Conservation (phyloP, 2,329 filamentous ascomycete species). For the Trichophyton rubrum region DNA sequence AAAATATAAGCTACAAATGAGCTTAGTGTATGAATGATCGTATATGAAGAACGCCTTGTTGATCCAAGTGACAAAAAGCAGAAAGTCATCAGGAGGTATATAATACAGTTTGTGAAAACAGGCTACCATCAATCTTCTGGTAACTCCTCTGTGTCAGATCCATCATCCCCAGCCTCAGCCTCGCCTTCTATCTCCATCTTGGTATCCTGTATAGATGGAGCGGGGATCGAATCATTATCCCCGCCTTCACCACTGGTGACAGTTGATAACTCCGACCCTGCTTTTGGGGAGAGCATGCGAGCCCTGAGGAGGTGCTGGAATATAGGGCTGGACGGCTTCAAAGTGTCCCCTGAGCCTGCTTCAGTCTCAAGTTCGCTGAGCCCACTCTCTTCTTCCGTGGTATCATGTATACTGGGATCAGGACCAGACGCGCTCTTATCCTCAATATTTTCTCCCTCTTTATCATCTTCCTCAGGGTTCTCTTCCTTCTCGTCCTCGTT, state of each 20-base stretch:
- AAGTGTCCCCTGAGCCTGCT: conserved; percentile 11
- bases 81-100: background rate
- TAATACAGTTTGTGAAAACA: background rate
- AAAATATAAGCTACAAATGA: background rate
- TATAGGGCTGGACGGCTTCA: conserved; percentile 1
- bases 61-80: background rate
- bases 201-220: conserved; percentile 8
- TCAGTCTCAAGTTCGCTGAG: conserved; percentile 51
- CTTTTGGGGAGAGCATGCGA: conserved; percentile 12
- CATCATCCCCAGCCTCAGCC: background rate
- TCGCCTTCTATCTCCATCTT: conserved; percentile 6
- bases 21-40: background rate
- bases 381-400: conserved; percentile 57
- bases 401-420: conserved; percentile 49
- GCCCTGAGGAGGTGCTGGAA: conserved; percentile 11
- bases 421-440: conserved; percentile 31
- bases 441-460: conserved; percentile 26
- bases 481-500: conserved; percentile 30
- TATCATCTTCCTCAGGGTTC: conserved; percentile 34
- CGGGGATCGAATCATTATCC: conserved; percentile 9
- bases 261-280: conserved; percentile 12
- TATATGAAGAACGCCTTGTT: background rate
- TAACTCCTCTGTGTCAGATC: conserved; percentile 4
- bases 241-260: conserved; percentile 11
- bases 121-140: background rate